phyloP scores from a whole-genome alignment of 352 stramenopile species.

The Phytopythium sindhum region DNA sequence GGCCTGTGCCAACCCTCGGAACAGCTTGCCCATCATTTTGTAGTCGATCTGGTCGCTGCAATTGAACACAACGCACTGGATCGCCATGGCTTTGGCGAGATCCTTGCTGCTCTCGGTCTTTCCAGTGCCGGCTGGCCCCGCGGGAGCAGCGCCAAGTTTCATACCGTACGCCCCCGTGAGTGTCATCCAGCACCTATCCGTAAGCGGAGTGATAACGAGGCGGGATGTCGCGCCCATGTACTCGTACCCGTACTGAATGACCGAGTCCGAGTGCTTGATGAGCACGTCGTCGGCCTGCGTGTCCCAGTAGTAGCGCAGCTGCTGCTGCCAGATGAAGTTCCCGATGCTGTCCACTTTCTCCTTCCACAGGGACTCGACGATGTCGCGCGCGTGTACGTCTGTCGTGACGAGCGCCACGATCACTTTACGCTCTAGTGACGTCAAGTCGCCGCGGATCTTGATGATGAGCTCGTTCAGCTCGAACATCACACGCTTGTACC shows the following conservation, averaged over 20 bases:
- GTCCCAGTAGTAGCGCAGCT: conserved; percentile 94
- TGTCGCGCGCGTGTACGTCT: conserved; percentile 90
- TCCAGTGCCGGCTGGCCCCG: conserved; percentile 92
- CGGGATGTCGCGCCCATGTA: conserved; percentile 92
- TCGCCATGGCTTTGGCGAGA: conserved; percentile 91
- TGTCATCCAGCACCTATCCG: conserved; percentile 95
- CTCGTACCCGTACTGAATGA: conserved; percentile 93
- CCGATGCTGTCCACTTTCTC: conserved; percentile 62
- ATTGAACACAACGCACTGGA: conserved; percentile 96
- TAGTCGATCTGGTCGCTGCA: conserved; percentile 96
- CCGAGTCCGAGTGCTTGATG: conserved; percentile 85
- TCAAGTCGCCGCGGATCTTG: conserved; percentile 89
- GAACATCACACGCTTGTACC: conserved; percentile 71
- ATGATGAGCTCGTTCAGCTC: conserved; percentile 91
- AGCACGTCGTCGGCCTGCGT: conserved; percentile 84
- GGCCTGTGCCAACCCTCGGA: conserved; percentile 89
- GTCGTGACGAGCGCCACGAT: conserved; percentile 94
- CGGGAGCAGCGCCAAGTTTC: conserved; percentile 91
- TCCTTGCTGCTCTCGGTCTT: conserved; percentile 97
- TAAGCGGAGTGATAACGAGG: conserved; percentile 84
- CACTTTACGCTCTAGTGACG: conserved; percentile 85
- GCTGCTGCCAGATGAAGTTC: conserved; percentile 95
- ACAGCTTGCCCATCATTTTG: conserved; percentile 97
- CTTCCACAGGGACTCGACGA: conserved; percentile 72
- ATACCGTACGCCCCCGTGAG: conserved; percentile 93